A percentile compares a stretch with the other conserved stretches of the same genome.
phyloP scores from a whole-genome alignment of 2,329 filamentous ascomycete genomes.

The Parascedosporium putredinis region DNA sequence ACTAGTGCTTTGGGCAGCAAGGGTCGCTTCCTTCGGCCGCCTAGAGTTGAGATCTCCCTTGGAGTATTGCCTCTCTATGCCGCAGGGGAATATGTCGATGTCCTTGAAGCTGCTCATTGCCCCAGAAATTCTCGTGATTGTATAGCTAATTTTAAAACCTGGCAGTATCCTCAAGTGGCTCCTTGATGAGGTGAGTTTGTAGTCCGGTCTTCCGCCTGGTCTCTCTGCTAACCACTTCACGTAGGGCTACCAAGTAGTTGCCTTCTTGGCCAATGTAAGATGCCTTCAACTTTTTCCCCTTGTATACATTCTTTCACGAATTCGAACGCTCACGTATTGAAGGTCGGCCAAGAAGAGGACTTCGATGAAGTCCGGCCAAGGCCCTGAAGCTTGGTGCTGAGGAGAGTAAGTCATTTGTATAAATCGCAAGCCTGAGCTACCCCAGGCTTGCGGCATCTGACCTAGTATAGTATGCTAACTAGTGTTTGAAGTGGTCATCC shows the following conservation, averaged over 20 bases:
- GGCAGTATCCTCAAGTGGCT: conserved; percentile 31
- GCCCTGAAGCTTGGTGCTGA: conserved; percentile 26
- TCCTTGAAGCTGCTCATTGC: too few species aligned
- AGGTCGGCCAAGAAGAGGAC: conserved; percentile 60
- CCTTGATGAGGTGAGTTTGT: conserved; percentile 13
- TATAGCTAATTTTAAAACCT: conserved; percentile 12
- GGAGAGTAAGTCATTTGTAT: conserved; percentile 19
- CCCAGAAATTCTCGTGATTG: background rate
- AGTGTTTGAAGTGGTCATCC: conserved; percentile 22
- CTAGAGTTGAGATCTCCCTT: too few species aligned
- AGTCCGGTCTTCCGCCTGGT: background rate
- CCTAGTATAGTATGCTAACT: background rate
- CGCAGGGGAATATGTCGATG: too few species aligned
- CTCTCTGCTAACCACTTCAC: background rate
- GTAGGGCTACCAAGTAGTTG: conserved; percentile 11
- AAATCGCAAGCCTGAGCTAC: background rate
- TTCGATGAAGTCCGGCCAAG: conserved; percentile 58
- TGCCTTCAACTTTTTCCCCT: background rate
- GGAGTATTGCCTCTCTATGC: too few species aligned
- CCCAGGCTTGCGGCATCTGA: too few species aligned
- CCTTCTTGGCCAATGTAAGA: background rate
- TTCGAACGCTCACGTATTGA: too few species aligned
- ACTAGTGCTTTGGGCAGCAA: too few species aligned
- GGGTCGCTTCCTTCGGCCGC: too few species aligned
- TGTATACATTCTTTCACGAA: too few species aligned